Evolutionary conservation across 2,329 filamentous ascomycete species (phyloP).

Genomic region (Paraphoma chrysanthemicola): DNA sequence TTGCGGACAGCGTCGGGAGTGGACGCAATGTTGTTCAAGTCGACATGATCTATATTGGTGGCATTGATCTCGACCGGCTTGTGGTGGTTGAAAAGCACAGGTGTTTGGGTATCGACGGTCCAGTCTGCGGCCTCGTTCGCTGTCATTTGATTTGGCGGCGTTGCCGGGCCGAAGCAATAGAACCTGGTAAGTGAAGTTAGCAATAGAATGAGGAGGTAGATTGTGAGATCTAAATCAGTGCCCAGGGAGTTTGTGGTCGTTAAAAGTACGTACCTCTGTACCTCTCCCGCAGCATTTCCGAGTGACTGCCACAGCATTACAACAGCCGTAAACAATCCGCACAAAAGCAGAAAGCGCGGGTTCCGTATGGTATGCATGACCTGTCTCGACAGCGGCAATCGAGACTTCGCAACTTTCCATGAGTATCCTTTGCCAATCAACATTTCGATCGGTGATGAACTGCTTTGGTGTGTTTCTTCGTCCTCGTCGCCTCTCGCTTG

Average conservation of each 20-base stretch:
- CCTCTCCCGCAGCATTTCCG: conserved; percentile 78
- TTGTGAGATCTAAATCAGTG: background rate
- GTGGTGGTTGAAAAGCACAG: conserved; percentile 96
- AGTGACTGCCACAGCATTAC: conserved; percentile 89
- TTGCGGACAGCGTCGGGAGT: conserved; percentile 80
- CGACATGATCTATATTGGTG: conserved; percentile 76
- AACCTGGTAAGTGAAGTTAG: conserved; percentile 66
- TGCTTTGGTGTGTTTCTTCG: conserved; percentile 26
- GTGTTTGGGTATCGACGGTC: conserved; percentile 87
- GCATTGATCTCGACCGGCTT: conserved; percentile 84
- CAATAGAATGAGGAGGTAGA: background rate
- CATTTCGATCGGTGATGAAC: conserved; percentile 61
- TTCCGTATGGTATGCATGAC: conserved; percentile 69
- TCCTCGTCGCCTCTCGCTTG: conserved; percentile 36
- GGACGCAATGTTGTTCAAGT: conserved; percentile 85
- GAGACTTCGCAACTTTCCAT: conserved; percentile 88
- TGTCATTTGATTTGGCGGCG: conserved; percentile 95
- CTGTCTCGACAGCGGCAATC: conserved; percentile 78
- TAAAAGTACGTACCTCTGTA: conserved; percentile 76
- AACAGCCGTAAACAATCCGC: conserved; percentile 73
- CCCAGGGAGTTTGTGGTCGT: background rate
- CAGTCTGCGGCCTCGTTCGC: conserved; percentile 89
- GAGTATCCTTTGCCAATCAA: conserved; percentile 87
- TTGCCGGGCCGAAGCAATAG: conserved; percentile 95
- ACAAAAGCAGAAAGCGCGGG: conserved; percentile 77